Conservation (phyloP, 192 early-diverging fungal genomes). For the Nowakowskiella sp. region DNA sequence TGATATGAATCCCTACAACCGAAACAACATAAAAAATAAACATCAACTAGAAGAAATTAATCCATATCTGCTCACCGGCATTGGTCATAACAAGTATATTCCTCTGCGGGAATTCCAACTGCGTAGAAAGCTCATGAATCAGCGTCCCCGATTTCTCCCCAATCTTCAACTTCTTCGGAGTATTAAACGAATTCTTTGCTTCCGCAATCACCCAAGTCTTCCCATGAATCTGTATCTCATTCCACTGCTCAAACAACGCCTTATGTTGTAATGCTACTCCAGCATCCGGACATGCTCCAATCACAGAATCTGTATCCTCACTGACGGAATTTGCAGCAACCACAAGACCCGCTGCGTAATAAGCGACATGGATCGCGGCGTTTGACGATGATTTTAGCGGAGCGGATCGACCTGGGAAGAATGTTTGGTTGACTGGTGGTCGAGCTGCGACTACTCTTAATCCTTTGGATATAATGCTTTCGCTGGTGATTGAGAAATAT, state of each 20-base stretch:
- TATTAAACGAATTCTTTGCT: constrained; percentile 12
- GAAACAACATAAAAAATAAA: constrained; percentile 3
- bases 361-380: constrained; percentile 52
- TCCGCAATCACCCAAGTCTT: constrained; percentile 79
- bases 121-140: constrained; percentile 60
- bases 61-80: constrained; percentile 54
- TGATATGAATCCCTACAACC: constrained; percentile 7
- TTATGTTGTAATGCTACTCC: constrained; percentile 30
- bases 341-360: constrained; percentile 60
- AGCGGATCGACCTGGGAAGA: constrained; percentile 48
- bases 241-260: too few relatives aligned
- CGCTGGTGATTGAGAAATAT: constrained; percentile 46
- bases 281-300: constrained; percentile 54
- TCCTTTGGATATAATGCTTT: background rate
- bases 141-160: constrained; percentile 23
- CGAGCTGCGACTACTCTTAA: constrained; percentile 2
- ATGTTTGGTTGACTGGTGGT: background rate
- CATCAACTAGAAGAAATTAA: too few relatives aligned
- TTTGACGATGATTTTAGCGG: constrained; percentile 36
- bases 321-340: constrained; percentile 55
- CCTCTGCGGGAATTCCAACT: constrained; percentile 45
- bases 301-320: constrained; percentile 64
- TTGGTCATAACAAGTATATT: constrained; percentile 70
- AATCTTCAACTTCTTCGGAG: constrained; percentile 17
- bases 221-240: too few relatives aligned